Evolutionary conservation across 2,329 filamentous ascomycete genomes (phyloP), one percentile per base, ranked within the genome.

Genomic region (Tolypocladium capitatum): DNA sequence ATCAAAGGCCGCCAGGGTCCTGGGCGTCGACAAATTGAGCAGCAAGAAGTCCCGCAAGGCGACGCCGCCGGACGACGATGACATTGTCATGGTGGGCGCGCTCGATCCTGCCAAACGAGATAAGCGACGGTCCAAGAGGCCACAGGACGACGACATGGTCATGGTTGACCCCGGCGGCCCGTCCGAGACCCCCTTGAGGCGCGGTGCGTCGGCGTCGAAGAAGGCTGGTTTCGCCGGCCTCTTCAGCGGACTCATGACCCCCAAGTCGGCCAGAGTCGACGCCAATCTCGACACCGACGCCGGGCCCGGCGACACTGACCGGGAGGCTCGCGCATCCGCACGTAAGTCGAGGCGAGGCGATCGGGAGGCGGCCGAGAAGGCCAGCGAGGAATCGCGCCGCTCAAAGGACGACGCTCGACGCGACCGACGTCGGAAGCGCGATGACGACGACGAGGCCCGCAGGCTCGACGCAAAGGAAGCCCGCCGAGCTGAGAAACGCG

Each of bases 1-100:
- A 8, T 75, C 80, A 42, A 94, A 94, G 64, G 87, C 86, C 28
- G 86, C 86, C 31, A 89, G 82, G 64, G 66, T 91, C 46, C 79
- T 92, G 2, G 79, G 89, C 69, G 55, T 76, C 24, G 70, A 70
- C 36, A 67, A 65, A 46, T 62, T 65, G 14, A 60, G 58, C 40
- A 65, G 63, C 52, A 68, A 63, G 52, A 68, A 64, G 61, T 55
- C 60, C 31, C 74, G 75, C 48, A 79, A 71, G 53, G 35, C 51
- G 8, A 52, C 55, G 34, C 46, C 55, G 16, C 62, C 63, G 11
- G 68, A 70, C 13, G 71, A 78, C 8, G 72, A 76, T 27, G 74
- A 78, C 38, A 65, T 73, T 41, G 63, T 72, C 35, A 73, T 78
- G 68, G 65, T 65, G 20, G 69, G 64, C 21, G 60, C 65, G 24